These are phyloP conservation scores for Abrus precatorius DNA, from an alignment of 306 rosid species.

Conservation along the genomic window DNA sequence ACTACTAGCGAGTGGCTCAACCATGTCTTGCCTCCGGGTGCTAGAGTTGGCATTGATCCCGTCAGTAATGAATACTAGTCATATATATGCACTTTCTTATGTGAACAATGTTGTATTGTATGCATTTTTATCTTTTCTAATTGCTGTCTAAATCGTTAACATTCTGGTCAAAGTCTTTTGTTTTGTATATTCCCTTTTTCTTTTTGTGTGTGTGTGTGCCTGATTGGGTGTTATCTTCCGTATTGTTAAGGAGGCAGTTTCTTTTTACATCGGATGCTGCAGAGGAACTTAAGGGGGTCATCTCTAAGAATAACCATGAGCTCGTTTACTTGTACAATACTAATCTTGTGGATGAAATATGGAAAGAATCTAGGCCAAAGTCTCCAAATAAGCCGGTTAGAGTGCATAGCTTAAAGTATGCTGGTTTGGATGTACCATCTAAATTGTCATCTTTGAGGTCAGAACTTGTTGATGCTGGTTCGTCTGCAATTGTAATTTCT, in stretches of 20 bases:
- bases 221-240: conserved; percentile 62
- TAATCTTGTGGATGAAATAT: conserved; percentile 90
- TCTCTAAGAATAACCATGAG: conserved; percentile 79
- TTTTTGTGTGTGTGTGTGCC: conserved; percentile 44
- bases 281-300: conserved; percentile 78
- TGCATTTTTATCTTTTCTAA: conserved; percentile 3
- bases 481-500: conserved; percentile 86
- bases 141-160: background rate
- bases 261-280: conserved; percentile 96
- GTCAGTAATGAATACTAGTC: conserved; percentile 61
- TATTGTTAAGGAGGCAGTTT: conserved; percentile 97
- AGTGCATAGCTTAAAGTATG: conserved; percentile 82
- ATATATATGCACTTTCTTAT: conserved; percentile 26
- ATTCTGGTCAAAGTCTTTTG: background rate
- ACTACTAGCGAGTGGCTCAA: conserved; percentile 89
- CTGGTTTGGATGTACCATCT: conserved; percentile 86
- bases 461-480: conserved; percentile 72
- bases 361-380: conserved; percentile 82
- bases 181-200: background rate
- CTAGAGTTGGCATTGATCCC: conserved; percentile 95
- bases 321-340: conserved; percentile 75
- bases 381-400: conserved; percentile 74
- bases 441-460: conserved; percentile 81
- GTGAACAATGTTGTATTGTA: conserved; percentile 1
- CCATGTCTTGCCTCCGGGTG: conserved; percentile 85